Base-by-base conservation (phyloP, 1,284 basidiomycete species). In the Moesziomyces aphidis region DNA sequence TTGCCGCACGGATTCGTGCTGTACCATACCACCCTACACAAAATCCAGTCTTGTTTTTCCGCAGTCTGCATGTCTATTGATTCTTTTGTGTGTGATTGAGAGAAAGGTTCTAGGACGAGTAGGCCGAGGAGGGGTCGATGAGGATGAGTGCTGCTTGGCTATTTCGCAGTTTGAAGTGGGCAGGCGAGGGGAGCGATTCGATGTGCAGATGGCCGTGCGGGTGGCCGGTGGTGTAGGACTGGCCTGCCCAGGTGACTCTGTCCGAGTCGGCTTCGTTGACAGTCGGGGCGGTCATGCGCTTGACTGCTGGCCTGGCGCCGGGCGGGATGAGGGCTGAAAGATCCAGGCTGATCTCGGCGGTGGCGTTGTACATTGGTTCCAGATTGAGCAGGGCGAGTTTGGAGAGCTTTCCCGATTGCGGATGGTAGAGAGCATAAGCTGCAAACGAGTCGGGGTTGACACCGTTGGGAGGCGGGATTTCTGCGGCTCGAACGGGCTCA, bases 191-290 rank as follows among this genome's bases (percentile, higher is more conserved):
- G 19, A 58, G 23, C n/a, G 43, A 21, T 34, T 58, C 56, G 21
- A 50, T 51, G 26, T 34, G 13, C 2, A 47, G 22, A 5, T 47
- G 22, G 31, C 57, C 57, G 11, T 52, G 43, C 10, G 57, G 43
- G 26, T 47, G 13, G 26, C 50, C 57, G 10, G 43, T 49, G 8
- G 49, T 36, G 48, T 51, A 59, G 13, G 50, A 52, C 31, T 59
- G 57, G 13, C 57, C 57, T 5, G 57, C 57, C 57, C 57, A 59
- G 36, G 49, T 59, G 43, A 42, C 50, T 19, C 42, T 51, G 9
- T 51, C 8, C 5, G 57, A 46, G 17, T 52, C 50, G 31, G 36
- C 34, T 47, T 59, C 57, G 23, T 59, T 26, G 43, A 59, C 50
- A 7, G 24, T 19, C 1, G 57, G 50, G 2, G 50, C 57, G 24